phyloP scores from a whole-genome alignment of 495 filamentous ascomycete species.

The Usnea hakonensis region DNA sequence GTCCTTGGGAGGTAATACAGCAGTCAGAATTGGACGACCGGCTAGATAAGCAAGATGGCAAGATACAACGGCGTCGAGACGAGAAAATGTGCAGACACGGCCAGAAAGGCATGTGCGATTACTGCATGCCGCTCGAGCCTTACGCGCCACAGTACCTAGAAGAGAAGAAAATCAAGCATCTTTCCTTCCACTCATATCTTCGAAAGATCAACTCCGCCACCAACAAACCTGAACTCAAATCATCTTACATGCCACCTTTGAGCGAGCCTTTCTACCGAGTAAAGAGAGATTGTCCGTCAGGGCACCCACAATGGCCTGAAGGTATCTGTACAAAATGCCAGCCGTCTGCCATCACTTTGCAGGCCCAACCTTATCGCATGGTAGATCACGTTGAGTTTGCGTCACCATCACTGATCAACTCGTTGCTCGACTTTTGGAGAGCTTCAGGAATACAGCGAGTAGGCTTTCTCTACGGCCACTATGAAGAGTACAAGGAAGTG shows the following conservation, averaged over 20 bases:
- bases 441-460: conserved; percentile 69
- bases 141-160: conserved; percentile 79
- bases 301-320: conserved; percentile 87
- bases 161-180: conserved; percentile 97
- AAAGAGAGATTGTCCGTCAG: conserved; percentile 78
- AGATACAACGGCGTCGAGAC: conserved; percentile 72
- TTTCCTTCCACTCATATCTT: conserved; percentile 91
- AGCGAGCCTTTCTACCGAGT: conserved; percentile 92
- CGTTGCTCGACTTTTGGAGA: conserved; percentile 86
- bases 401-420: conserved; percentile 70
- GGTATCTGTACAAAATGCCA: conserved; percentile 99
- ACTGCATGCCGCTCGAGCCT: conserved; percentile 96
- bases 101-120: conserved; percentile 97
- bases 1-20: conserved; percentile 85
- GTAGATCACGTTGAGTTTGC: conserved; percentile 98
- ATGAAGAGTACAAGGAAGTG: conserved; percentile 85
- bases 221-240: conserved; percentile 86
- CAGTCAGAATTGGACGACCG: conserved; percentile 81
- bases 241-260: conserved; percentile 91
- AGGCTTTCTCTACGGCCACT: conserved; percentile 86
- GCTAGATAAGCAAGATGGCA: conserved; percentile 85
- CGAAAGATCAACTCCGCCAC: conserved; percentile 91
- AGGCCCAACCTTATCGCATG: conserved; percentile 92
- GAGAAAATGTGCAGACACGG: conserved; percentile 91
- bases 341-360: conserved; percentile 90